Evolutionary conservation across 129 eudicot genomes (phyloP).

Genomic region (Flaveria trinervia): DNA sequence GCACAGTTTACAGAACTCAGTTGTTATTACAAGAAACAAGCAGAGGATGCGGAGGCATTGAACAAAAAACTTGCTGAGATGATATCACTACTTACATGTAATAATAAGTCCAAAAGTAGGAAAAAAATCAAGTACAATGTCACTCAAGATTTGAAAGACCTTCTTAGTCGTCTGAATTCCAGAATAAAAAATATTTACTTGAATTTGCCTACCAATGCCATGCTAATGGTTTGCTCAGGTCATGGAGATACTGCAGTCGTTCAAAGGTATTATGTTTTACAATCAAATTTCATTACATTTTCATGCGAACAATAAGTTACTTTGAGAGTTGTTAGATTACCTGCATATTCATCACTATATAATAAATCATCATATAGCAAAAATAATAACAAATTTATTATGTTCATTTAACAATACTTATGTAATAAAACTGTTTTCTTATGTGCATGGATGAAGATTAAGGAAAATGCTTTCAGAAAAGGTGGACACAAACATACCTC

Average conservation of each 20-base stretch:
- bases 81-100: constrained; percentile 79
- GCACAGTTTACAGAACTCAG: constrained; percentile 75
- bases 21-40: constrained; percentile 70
- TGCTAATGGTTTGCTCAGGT: constrained; percentile 91
- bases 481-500: constrained; percentile 47
- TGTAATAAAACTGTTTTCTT: not conserved
- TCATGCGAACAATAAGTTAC: not conserved
- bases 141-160: constrained; percentile 61
- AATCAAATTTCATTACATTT: not conserved
- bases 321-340: no score
- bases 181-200: constrained; percentile 56
- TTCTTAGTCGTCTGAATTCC: constrained; percentile 61
- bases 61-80: constrained; percentile 77
- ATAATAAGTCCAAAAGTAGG: constrained; percentile 42
- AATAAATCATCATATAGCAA: no score
- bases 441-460: constrained; percentile 46
- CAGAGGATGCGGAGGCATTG: constrained; percentile 63
- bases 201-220: constrained; percentile 70
- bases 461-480: constrained; percentile 70
- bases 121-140: constrained; percentile 53
- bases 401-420: no score
- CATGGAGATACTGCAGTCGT: constrained; percentile 93
- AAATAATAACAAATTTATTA: no score
- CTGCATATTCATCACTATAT: no score
- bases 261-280: constrained; percentile 48